Percentiles rank a stretch among this genome's conserved stretches.
Conservation (phyloP, 306 rosid species). For the Amphicarpaea edgeworthii region DNA sequence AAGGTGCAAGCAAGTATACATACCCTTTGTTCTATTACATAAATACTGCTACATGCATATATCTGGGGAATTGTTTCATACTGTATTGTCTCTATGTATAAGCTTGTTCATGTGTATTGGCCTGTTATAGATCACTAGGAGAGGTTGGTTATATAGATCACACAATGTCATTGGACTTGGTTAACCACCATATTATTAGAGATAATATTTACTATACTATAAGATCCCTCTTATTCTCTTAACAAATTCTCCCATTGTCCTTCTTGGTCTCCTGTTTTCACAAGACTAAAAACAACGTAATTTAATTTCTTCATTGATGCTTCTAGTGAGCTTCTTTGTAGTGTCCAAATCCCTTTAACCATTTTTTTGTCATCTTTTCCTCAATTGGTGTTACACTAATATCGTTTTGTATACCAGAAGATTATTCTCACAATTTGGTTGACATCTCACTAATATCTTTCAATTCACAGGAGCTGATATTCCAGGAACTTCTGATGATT, state of each 20-base stretch:
- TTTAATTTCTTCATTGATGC: not conserved
- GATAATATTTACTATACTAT: not conserved
- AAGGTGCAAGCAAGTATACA: constrained; percentile 41
- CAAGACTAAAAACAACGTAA: not conserved
- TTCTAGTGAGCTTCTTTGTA: not conserved
- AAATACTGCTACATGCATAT: not conserved
- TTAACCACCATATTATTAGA: not conserved
- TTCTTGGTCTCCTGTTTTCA: not conserved
- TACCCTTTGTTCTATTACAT: not conserved
- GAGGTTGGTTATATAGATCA: not conserved
- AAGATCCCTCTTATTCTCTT: not conserved
- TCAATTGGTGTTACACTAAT: not conserved
- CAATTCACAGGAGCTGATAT: constrained; percentile 46
- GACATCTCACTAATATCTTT: not conserved
- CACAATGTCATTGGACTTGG: not conserved
- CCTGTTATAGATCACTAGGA: not conserved
- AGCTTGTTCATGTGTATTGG: not conserved
- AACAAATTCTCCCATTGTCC: not conserved
- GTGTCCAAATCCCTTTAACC: not conserved
- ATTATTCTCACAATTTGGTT: constrained; percentile 5
- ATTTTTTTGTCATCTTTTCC: not conserved
- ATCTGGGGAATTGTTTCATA: not conserved
- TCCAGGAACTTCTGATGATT: constrained; percentile 34
- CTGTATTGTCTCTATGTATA: not conserved
- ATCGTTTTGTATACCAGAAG: not conserved